Base-by-base conservation (phyloP, 2,329 filamentous ascomycete genomes). In the Stagonosporopsis chrysanthemi region DNA sequence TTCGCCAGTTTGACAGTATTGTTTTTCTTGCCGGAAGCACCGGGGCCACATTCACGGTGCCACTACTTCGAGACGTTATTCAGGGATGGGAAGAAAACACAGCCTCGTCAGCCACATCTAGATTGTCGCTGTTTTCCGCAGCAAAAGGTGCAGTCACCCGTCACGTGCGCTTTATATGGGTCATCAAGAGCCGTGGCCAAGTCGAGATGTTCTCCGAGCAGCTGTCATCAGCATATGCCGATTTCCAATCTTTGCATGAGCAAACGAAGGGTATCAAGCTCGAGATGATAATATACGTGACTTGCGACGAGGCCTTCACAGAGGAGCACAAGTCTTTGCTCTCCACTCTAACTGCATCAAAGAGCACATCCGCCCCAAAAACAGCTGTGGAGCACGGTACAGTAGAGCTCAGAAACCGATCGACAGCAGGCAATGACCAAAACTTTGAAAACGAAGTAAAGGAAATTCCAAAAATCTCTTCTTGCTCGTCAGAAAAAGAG, bases 1-100 rank as follows among this genome's bases (percentile, higher is more conserved):
- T 88, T 15, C 78, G 80, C 22, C 85, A 87, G 63, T 88, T 87
- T 57, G 86, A 88, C 58, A 86, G 81, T 52, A 79, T 87, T 2
- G 75, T 88, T 0, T 71, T 89, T 0, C 74, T 88, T 8, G 84
- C 86, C 7, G 85, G 85, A 22, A 84, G 84, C 17, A 87, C 83
- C 42, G 87, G 87, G 2, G 83, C 82, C 23, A 84, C 84, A 0
- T 88, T 85, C 63, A 83, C 81, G 0, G 66, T 85, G 11, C 85
- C 86, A 0, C 68, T 86, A 2, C 74, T 87, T 33, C 79, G 84
- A 24, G 81, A 86, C 47, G 75, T 88, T n/a, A 72, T 86, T 1
- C 72, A 77, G n/a, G 76, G 72, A 23, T 83, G 78, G 79, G 68
- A 66, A 41, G 74, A 78, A 36, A 75, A 64, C 31, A 52, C 58